Evolutionary conservation across 352 stramenopile genomes (phyloP), one percentile per base, ranked within the genome.

Genomic region (Plasmopara halstedii): DNA sequence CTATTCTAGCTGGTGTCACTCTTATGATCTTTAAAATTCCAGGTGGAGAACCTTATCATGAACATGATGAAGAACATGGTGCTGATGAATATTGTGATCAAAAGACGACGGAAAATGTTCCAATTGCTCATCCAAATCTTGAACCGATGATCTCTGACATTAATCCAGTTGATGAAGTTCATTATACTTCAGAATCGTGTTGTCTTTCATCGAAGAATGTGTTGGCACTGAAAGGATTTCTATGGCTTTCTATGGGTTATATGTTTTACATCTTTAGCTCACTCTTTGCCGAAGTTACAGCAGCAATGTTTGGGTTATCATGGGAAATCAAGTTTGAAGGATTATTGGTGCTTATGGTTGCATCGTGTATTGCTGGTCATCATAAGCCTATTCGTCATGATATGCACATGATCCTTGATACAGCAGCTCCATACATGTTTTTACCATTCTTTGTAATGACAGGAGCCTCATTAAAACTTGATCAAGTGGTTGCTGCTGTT

Each of bases 361-460:
- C 61, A 4, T 80, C 74, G 13, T 86, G 74, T 53, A 56, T 86
- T 27, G 74, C 74, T 0, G 74, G 74, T 22, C 74, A 86, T 49
- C 59, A 79, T 50, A 42, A 54, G 15, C 44, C 38, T 1, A 85
- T 85, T 40, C 70, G 73, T 26, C 73, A 85, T 47, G 73, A 85
- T 38, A 85, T 85, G 73, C 73, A 85, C 53, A 63, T 82, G 21
- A 85, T 85, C 32, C 57, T 85, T 14, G 73, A 85, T 33, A 78
- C 64, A 2, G 62, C 55, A 0, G 74, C 74, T 34, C 74, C 74
- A 4, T 86, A 81, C 56, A 72, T 86, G 42, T 83, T 86, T 34
- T 46, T 86, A 37, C 74, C 74, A 7, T 86, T 86, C 54, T 86
- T 86, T 62, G 70, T 83, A 22, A 86, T 86, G 71, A 83, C 74